A percentile compares a stretch with the other conserved stretches of the same genome.
phyloP scores from a whole-genome alignment of 306 rosid genomes.

The Trichosanthes cucumerina region DNA sequence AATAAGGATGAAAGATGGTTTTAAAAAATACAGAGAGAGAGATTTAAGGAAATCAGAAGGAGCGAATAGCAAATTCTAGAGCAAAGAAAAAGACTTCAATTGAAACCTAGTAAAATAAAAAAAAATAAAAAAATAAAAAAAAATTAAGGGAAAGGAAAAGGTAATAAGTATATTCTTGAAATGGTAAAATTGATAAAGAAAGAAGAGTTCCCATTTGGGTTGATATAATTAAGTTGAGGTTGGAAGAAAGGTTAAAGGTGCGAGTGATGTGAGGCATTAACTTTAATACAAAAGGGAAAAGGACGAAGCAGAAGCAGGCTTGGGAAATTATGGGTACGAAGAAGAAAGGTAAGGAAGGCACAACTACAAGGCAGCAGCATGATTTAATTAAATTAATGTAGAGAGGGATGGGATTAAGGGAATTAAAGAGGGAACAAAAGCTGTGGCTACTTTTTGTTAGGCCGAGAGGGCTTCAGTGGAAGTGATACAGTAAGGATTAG shows the following conservation, averaged over 20 bases:
- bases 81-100: too few species aligned
- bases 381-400: background rate
- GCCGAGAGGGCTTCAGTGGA: background rate
- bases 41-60: too few species aligned
- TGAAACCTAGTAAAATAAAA: too few species aligned
- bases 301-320: background rate
- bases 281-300: background rate
- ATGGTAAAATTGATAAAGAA: background rate
- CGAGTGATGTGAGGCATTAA: background rate
- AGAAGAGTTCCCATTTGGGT: background rate
- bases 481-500: background rate
- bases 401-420: background rate
- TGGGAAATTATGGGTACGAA: background rate
- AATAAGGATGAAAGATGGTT: too few species aligned
- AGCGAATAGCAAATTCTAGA: too few species aligned
- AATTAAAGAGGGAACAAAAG: slow-evolving; percentile 7
- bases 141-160: background rate
- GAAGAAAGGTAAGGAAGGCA: background rate
- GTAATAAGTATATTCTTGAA: background rate
- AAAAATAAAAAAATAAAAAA: too few species aligned
- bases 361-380: background rate
- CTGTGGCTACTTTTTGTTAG: background rate
- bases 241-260: background rate
- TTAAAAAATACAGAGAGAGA: too few species aligned
- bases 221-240: background rate